Conservation (phyloP, 179 eudicot species). For the Silene noctiflora region DNA sequence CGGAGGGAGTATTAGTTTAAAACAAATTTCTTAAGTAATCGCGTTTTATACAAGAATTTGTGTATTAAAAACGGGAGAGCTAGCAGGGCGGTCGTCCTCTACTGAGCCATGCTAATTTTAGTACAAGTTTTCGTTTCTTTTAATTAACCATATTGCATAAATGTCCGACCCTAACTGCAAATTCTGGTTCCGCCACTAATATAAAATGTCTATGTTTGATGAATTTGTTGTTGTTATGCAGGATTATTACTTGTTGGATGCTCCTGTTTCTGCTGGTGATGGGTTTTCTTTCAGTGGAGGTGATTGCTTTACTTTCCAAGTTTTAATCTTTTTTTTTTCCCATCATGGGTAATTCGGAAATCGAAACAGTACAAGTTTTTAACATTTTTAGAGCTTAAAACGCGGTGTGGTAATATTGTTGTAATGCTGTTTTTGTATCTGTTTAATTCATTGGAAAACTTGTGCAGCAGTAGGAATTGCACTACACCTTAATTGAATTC, state of each 20-base stretch:
- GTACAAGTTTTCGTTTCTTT: neutral
- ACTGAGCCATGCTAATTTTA: neutral
- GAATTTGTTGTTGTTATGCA: conserved; percentile 18
- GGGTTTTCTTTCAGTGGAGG: conserved; percentile 99
- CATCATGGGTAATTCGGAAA: neutral
- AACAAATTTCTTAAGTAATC: too few species aligned
- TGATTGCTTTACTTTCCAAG: conserved; percentile 14
- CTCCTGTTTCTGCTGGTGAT: conserved; percentile 84
- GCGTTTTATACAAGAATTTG: too few species aligned
- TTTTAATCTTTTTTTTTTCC: neutral
- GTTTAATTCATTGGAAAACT: too few species aligned
- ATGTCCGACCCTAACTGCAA: too few species aligned
- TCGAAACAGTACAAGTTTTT: neutral
- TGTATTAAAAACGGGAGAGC: too few species aligned
- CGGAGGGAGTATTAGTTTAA: too few species aligned
- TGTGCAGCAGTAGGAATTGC: too few species aligned
- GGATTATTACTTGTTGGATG: conserved; percentile 90
- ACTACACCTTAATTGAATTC: neutral
- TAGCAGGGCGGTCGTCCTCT: too few species aligned
- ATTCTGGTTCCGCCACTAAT: too few species aligned
- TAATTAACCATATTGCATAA: too few species aligned
- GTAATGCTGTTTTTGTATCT: neutral
- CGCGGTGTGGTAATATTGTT: neutral
- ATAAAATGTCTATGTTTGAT: neutral
- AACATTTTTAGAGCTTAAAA: neutral